These are phyloP conservation scores for Trichaptum fuscoviolaceum DNA, from an alignment of 768 basidiomycete species.

Conservation along the genomic window DNA sequence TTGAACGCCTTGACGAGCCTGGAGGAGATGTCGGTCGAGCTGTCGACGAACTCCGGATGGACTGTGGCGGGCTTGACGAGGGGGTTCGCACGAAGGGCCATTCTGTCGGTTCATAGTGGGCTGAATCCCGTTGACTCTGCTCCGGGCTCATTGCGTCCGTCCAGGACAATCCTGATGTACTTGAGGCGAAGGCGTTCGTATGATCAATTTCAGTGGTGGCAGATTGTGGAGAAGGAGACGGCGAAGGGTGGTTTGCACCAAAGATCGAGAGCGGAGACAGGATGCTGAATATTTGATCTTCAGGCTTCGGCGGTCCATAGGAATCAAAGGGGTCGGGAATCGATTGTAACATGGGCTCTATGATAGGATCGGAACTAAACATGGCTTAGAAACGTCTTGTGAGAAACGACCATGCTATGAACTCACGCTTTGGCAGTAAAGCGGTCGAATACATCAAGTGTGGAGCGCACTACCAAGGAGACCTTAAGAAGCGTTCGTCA, in stretches of 20 bases:
- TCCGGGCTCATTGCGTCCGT: slow-evolving; percentile 43
- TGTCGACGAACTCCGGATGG: slow-evolving; percentile 15
- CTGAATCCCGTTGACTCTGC: slow-evolving; percentile 22
- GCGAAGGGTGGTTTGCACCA: slow-evolving; percentile 50
- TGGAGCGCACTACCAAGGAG: slow-evolving; percentile 80
- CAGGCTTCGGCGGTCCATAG: slow-evolving; percentile 81
- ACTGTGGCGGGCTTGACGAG: slow-evolving; percentile 29
- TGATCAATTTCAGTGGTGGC: slow-evolving; percentile 34
- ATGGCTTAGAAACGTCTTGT: slow-evolving; percentile 12
- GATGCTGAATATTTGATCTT: slow-evolving; percentile 91
- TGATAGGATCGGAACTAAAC: slow-evolving; percentile 73
- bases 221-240: slow-evolving; percentile 54
- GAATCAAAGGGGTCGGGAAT: slow-evolving; percentile 92
- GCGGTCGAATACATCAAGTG: slow-evolving; percentile 88
- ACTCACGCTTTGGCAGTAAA: slow-evolving; percentile 83
- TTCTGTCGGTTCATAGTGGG: slow-evolving; percentile 35
- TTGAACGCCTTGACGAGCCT: slow-evolving; percentile 40
- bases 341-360: slow-evolving; percentile 86
- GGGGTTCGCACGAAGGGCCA: slow-evolving; percentile 42
- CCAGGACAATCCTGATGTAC: slow-evolving; percentile 47
- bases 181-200: slow-evolving; percentile 26
- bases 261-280: slow-evolving; percentile 79
- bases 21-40: slow-evolving; percentile 19
- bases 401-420: slow-evolving; percentile 1
- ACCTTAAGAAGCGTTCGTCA: slow-evolving; percentile 38